Base-by-base conservation (phyloP, 78 protist genomes). In the Dictyostelium intermedium region DNA sequence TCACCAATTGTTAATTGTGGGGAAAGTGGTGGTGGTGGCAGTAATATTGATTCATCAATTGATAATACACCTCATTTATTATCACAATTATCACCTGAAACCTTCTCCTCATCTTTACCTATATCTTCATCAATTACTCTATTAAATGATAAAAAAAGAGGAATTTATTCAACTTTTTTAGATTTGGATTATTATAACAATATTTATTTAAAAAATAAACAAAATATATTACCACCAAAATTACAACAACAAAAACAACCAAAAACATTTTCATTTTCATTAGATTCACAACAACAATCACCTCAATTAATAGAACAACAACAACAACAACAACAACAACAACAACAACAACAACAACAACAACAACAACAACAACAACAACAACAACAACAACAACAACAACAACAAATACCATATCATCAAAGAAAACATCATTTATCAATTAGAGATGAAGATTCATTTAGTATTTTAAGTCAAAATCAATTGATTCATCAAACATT, bases 181-280 rank as follows among this genome's bases (percentile, higher is more conserved):
- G 53, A 76, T 76, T 41, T 76, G n/a, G 82, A 76, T 41, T 76
- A 76, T 41, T 76, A 76, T 39, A 74, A 74, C 37, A 74, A 74
- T 74, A 74, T 14, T 35, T 74, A 37, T 37, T 37, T 74, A 32
- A 74, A 74, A 74, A 74, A 32, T 37, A 74, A 74, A 74, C 76
- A 23, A 60, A 60, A 60, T 20, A 60, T 60, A 60, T 23, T 60
- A 60, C 27, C 16, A 23, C 70, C 70, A 60, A 60, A 23, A 60
- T 60, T 60, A 60, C 2, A 16, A 60, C 70, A 60, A 23, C 70
- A 16, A 60, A 2, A 60, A 4, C 16, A 56, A 23, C 56, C 10
- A 11, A 47, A 47, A 11, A 11, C 18, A 47, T 47, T 47, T 16
- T 16, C 25, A 25, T 63, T 63, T 25, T 63, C 73, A 63, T 63